Base-by-base conservation (phyloP, 1,284 basidiomycete species). In the Tilletia walkeri region DNA sequence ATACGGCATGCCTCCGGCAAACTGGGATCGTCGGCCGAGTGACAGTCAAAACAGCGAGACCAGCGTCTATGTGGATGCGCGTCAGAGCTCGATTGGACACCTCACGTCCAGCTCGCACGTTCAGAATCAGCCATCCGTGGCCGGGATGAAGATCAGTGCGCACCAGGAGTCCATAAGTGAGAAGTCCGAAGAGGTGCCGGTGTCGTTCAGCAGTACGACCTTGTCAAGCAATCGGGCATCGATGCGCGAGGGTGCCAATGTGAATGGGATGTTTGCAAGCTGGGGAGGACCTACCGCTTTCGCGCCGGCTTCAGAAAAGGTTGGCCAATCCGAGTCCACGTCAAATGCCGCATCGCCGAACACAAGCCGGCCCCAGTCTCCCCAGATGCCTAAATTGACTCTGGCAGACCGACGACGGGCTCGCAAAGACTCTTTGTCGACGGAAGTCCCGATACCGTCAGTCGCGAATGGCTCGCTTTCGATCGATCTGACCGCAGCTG, bases 11-110 rank as follows among this genome's bases (percentile, higher is more conserved):
- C 20, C 18, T 53, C 50, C 41, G 14, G 41, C 41, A 45, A 45
- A 18, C n/a, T 53, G 50, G 50, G 24, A 53, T n/a, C 18, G 50
- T n/a, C 18, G 50, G 24, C 50, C 50, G 7, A 53, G 50, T n/a
- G 50, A 53, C n/a, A 53, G 50, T n/a, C 50, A 53, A 53, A 20
- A 61, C 34, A 61, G 24, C 5, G 56, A 61, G 7, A 38, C 56
- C 7, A 61, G 56, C 36, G 24, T 61, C 9, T 61, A 61, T 36
- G 34, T 38, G 12, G 36, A 38, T 4, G 56, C 56, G 18, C 56
- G 56, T 34, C 56, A 61, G 30, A 61, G 24, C 24, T 34, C 56
- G 4, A 9, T 61, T 30, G 56, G 56, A 34, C 56, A 61, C 56
- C 9, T 14, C 9, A 45, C 41, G 41, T 30, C 24, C 24, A 30